Percentiles rank a stretch among this genome's conserved stretches.
These are phyloP conservation scores for Scheffersomyces spartinae DNA, from an alignment of 805 yeast species.

Conservation along the genomic window DNA sequence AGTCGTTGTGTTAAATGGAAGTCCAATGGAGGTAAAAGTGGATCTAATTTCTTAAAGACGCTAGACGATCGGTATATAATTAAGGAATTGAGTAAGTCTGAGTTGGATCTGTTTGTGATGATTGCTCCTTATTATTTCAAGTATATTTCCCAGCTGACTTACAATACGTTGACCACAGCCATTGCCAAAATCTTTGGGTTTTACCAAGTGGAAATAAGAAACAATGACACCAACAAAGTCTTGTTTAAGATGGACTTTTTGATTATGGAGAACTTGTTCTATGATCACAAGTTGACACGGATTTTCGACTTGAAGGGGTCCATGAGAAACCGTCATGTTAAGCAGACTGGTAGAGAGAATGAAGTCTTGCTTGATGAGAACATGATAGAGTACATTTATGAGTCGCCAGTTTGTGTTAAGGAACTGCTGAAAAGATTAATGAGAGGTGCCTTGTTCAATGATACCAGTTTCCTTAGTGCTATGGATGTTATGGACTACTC, in stretches of 20 bases:
- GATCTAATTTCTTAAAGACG: conserved; percentile 87
- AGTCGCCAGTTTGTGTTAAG: conserved; percentile 86
- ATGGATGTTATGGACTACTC: conserved; percentile 99
- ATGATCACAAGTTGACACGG: conserved; percentile 67
- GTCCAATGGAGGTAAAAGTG: conserved; percentile 92
- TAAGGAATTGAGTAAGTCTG: conserved; percentile 79
- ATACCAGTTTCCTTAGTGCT: conserved; percentile 83
- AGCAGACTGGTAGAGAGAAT: conserved; percentile 90
- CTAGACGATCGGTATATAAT: conserved; percentile 81
- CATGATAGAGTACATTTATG: conserved; percentile 96
- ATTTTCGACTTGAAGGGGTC: conserved; percentile 96
- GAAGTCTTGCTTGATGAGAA: conserved; percentile 93
- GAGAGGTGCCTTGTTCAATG: conserved; percentile 89
- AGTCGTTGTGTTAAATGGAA: conserved; percentile 95
- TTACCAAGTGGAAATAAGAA: conserved; percentile 83
- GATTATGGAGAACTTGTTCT: conserved; percentile 92
- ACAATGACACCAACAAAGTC: conserved; percentile 61
- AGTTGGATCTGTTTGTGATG: conserved; percentile 84
- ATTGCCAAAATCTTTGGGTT: conserved; percentile 92
- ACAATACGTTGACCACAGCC: conserved; percentile 91
- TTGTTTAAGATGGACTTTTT: conserved; percentile 83
- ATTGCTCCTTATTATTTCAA: conserved; percentile 96
- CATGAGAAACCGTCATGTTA: conserved; percentile 93
- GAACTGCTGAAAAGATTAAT: conserved; percentile 82
- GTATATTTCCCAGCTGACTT: conserved; percentile 89